A percentile compares a stretch with the other conserved stretches of the same genome.
phyloP scores from a whole-genome alignment of 306 rosid species.

The Casuarina glauca region DNA sequence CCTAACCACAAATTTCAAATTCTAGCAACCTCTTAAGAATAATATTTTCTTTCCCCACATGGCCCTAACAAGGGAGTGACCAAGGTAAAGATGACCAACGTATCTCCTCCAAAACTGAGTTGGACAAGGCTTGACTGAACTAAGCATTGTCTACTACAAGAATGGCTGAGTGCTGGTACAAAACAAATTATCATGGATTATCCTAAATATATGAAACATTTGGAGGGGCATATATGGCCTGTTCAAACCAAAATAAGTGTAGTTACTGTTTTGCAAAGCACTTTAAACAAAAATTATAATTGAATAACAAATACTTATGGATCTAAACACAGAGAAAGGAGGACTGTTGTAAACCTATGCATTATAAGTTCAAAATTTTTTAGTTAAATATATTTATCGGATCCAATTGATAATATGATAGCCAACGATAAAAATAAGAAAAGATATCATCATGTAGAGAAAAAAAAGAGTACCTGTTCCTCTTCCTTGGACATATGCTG shows the following conservation, averaged over 20 bases:
- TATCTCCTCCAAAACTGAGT: neutral
- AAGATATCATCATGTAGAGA: neutral
- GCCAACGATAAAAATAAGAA: neutral
- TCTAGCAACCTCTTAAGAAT: neutral
- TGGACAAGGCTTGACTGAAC: neutral
- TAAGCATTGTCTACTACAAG: neutral
- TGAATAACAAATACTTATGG: neutral
- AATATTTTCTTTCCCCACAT: neutral
- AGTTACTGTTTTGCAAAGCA: neutral
- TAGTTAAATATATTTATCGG: neutral
- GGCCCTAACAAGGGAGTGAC: neutral
- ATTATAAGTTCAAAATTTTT: neutral
- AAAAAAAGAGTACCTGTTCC: slow-evolving; percentile 25
- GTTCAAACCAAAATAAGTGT: neutral
- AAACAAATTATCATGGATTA: neutral
- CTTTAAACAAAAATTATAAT: neutral
- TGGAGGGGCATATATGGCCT: neutral
- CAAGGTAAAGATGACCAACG: neutral
- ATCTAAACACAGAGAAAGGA: neutral
- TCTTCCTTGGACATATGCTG: slow-evolving; percentile 40
- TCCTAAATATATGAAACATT: neutral
- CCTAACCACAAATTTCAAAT: slow-evolving; percentile 1
- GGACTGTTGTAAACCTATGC: neutral
- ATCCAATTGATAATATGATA: neutral
- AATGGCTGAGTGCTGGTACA: neutral